These are phyloP conservation scores for Flaveria floridana DNA, from an alignment of 140 eudicot species.

Conservation along the genomic window DNA sequence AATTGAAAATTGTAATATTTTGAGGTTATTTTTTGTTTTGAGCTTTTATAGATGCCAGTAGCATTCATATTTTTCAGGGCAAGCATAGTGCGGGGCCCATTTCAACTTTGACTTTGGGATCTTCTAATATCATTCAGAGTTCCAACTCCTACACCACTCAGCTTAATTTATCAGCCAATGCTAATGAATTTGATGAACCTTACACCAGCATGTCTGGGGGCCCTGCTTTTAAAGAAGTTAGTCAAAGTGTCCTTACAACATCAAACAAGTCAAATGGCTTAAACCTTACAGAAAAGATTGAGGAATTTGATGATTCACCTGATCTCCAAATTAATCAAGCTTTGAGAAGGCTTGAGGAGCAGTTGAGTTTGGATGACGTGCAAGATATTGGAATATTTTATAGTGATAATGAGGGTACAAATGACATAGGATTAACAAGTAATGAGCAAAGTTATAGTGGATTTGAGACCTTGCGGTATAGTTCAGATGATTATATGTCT, in stretches of 20 bases:
- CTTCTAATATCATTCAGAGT: constrained; percentile 54
- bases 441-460: constrained; percentile 34
- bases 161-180: constrained; percentile 43
- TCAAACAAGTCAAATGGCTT: constrained; percentile 37
- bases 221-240: constrained; percentile 44
- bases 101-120: constrained; percentile 44
- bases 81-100: constrained; percentile 46
- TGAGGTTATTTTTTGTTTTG: background rate
- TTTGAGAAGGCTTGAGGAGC: constrained; percentile 62
- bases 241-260: constrained; percentile 28
- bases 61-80: constrained; percentile 48
- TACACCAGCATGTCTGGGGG: constrained; percentile 44
- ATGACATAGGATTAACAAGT: constrained; percentile 37
- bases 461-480: constrained; percentile 33
- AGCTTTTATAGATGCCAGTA: constrained; percentile 20
- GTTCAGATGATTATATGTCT: constrained; percentile 36
- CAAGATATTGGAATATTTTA: constrained; percentile 36
- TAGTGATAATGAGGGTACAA: constrained; percentile 39
- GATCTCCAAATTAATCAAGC: constrained; percentile 54
- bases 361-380: constrained; percentile 65
- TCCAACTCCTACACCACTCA: constrained; percentile 42
- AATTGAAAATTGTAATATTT: constrained; percentile 8
- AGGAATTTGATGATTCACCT: constrained; percentile 39
- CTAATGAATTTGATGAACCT: constrained; percentile 42
- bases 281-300: constrained; percentile 36